Percentiles rank a stretch among this genome's conserved stretches.
Conservation (phyloP, 23 red algal genomes). For the Gracilaria caudata region DNA sequence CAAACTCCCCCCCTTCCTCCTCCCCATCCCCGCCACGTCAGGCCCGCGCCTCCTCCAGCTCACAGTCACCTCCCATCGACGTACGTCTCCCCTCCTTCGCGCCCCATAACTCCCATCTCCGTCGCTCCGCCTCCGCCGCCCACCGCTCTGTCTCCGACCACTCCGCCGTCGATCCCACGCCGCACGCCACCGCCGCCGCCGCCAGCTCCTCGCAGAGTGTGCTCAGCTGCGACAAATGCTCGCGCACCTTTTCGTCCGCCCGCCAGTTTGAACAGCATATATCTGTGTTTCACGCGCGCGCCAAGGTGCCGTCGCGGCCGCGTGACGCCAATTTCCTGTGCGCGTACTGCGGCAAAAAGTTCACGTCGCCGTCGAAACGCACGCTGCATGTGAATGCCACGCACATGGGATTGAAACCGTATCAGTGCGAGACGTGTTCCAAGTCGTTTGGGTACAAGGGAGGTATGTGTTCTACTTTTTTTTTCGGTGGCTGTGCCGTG, state of each 20-base stretch:
- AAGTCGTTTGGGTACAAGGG: conserved; percentile 62
- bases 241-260: conserved; percentile 12
- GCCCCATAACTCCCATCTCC: too few relatives aligned
- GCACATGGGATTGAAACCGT: conserved; percentile 39
- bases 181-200: neutral
- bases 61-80: neutral
- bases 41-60: neutral
- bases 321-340: conserved; percentile 39
- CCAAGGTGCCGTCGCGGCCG: conserved; percentile 14
- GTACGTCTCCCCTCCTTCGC: neutral
- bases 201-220: neutral
- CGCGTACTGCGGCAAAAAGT: conserved; percentile 46
- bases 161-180: neutral
- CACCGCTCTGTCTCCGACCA: neutral
- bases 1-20: neutral
- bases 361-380: conserved; percentile 52
- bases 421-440: conserved; percentile 28
- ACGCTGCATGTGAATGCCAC: conserved; percentile 43
- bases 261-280: conserved; percentile 31
- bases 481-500: neutral
- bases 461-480: conserved; percentile 20
- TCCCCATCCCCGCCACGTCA: neutral
- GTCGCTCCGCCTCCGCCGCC: neutral
- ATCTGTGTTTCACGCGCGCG: conserved; percentile 41
- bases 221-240: conserved; percentile 21